A percentile compares a stretch with the other conserved stretches of the same genome.
Conservation (phyloP, 1,139 yeast genomes). For the Eremothecium coryli region DNA sequence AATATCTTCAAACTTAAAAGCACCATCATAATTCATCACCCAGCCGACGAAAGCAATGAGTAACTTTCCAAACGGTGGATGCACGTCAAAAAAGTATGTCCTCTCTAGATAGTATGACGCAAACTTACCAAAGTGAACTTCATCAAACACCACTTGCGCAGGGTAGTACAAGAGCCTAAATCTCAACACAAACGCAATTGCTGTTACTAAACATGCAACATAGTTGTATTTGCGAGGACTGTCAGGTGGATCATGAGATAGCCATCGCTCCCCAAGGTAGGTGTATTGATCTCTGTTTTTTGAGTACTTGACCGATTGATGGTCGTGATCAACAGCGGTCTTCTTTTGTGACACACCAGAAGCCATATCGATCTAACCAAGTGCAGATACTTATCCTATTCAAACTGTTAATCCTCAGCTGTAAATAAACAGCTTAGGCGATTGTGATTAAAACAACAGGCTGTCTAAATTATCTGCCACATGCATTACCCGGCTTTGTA, state of each 20-base stretch:
- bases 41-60: slow-evolving; percentile 86
- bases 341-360: not conserved
- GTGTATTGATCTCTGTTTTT: slow-evolving; percentile 7
- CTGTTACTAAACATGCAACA: slow-evolving; percentile 39
- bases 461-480: too few relatives aligned
- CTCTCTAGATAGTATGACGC: slow-evolving; percentile 81
- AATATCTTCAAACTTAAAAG: slow-evolving; percentile 82
- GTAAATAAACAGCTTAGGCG: too few relatives aligned
- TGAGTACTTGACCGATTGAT: slow-evolving; percentile 5
- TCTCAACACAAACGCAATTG: slow-evolving; percentile 60
- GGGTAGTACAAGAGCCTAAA: slow-evolving; percentile 68
- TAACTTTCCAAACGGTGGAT: slow-evolving; percentile 95
- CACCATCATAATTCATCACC: slow-evolving; percentile 80
- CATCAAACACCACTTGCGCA: slow-evolving; percentile 89
- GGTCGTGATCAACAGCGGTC: not conserved
- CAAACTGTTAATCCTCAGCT: too few relatives aligned
- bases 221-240: slow-evolving; percentile 14
- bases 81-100: slow-evolving; percentile 88
- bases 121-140: slow-evolving; percentile 94
- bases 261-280: slow-evolving; percentile 21
- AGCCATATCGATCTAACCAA: slow-evolving; percentile 3
- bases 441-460: too few relatives aligned
- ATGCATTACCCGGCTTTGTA: too few relatives aligned
- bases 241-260: slow-evolving; percentile 22
- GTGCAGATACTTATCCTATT: too few relatives aligned